A percentile compares a stretch with the other conserved stretches of the same genome.
These are phyloP conservation scores for Coniochaeta sp. DNA, from an alignment of 2,329 filamentous ascomycete species.

Conservation along the genomic window DNA sequence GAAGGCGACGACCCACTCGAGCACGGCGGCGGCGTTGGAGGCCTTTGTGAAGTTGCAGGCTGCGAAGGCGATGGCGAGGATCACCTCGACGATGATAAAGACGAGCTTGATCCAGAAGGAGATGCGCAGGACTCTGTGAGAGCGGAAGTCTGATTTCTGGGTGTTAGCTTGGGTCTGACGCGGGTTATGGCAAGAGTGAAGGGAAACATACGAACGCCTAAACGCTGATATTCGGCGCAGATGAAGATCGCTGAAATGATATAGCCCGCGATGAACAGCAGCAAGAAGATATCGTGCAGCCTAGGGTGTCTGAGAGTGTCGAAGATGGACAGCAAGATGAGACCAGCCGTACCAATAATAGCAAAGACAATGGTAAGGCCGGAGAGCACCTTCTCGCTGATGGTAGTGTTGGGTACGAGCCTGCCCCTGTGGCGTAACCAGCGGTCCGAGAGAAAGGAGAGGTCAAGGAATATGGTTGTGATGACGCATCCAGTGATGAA, in stretches of 20 bases:
- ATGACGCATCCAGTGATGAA: slow-evolving; percentile 67
- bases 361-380: slow-evolving; percentile 59
- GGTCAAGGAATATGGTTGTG: slow-evolving; percentile 73
- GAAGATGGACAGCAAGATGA: slow-evolving; percentile 80
- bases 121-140: slow-evolving; percentile 63
- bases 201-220: slow-evolving; percentile 58
- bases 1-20: slow-evolving; percentile 76
- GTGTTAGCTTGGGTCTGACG: not conserved
- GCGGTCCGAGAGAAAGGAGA: slow-evolving; percentile 73
- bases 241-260: slow-evolving; percentile 80
- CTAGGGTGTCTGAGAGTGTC: slow-evolving; percentile 64
- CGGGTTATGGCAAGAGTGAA: not conserved
- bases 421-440: slow-evolving; percentile 78
- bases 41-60: slow-evolving; percentile 39
- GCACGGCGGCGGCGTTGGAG: slow-evolving; percentile 63
- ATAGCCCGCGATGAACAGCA: slow-evolving; percentile 81
- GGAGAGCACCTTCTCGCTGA: slow-evolving; percentile 55
- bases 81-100: slow-evolving; percentile 77
- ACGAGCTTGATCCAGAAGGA: slow-evolving; percentile 84
- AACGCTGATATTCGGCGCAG: slow-evolving; percentile 81
- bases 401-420: slow-evolving; percentile 63
- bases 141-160: slow-evolving; percentile 51
- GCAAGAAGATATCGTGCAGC: slow-evolving; percentile 70
- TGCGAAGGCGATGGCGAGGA: slow-evolving; percentile 67
- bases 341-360: slow-evolving; percentile 65